Conservation (phyloP, 2,329 filamentous ascomycete genomes). For the Phialophora chinensis region DNA sequence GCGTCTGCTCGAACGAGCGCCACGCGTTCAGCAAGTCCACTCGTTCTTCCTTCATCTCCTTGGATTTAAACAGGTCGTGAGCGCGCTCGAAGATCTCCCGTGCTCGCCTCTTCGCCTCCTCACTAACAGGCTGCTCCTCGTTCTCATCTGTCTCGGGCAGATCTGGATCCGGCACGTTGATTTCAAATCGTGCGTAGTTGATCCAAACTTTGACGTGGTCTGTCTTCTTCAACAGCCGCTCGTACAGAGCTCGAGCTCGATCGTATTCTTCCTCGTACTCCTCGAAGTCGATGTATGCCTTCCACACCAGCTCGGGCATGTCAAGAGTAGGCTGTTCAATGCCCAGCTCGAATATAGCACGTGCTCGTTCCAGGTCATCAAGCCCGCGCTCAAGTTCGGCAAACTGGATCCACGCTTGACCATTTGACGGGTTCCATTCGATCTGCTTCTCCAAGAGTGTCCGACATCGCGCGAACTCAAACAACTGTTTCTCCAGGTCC, state of each 20-base stretch:
- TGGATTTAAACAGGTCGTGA: conserved; percentile 84
- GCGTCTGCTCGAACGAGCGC: conserved; percentile 87
- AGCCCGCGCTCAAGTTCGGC: conserved; percentile 90
- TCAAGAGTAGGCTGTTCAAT: conserved; percentile 82
- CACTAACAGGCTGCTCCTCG: conserved; percentile 69
- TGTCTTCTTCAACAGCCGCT: conserved; percentile 90
- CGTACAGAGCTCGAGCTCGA: conserved; percentile 79
- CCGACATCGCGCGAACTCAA: conserved; percentile 90
- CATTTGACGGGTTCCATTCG: conserved; percentile 88
- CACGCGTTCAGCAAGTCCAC: conserved; percentile 89
- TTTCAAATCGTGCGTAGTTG: conserved; percentile 97
- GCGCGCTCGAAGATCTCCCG: conserved; percentile 84
- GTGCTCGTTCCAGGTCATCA: conserved; percentile 84
- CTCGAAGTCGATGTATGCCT: conserved; percentile 98
- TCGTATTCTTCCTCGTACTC: conserved; percentile 94
- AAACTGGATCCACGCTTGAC: conserved; percentile 94
- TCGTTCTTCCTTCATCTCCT: conserved; percentile 90
- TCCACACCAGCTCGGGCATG: conserved; percentile 98
- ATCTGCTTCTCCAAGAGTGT: conserved; percentile 94
- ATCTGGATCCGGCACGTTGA: conserved; percentile 81
- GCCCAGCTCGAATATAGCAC: conserved; percentile 91
- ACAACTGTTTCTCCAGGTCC: conserved; percentile 87
- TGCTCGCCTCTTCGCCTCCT: conserved; percentile 81
- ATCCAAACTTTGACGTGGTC: conserved; percentile 99
- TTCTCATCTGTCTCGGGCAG: conserved; percentile 67